Conservation (phyloP, 1,284 basidiomycete species). For the Cryptococcus sp. region DNA sequence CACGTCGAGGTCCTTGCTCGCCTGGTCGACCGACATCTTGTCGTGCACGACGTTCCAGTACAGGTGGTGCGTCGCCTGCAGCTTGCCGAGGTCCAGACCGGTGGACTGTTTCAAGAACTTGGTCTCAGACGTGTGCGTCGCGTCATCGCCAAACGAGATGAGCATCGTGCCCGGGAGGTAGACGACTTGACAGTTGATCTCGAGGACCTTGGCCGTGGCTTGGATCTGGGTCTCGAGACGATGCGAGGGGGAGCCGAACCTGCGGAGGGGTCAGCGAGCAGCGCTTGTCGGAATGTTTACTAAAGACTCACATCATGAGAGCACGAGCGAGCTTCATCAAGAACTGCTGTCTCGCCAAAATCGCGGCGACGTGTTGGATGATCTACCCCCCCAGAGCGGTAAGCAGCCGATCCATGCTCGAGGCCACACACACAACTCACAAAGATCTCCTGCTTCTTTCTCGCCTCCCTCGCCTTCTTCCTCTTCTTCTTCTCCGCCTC, state of each 20-base stretch:
- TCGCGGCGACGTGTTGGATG: slow-evolving; percentile 82
- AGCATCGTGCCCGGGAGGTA: slow-evolving; percentile 82
- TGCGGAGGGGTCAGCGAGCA: slow-evolving; percentile 10
- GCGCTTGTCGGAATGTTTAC: too few species aligned
- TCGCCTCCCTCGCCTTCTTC: slow-evolving; percentile 57
- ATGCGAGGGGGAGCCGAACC: slow-evolving; percentile 83
- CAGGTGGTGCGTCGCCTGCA: slow-evolving; percentile 69
- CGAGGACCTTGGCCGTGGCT: slow-evolving; percentile 78
- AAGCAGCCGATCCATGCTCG: background rate
- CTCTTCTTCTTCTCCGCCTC: slow-evolving; percentile 54
- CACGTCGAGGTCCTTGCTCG: slow-evolving; percentile 66
- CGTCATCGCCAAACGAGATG: slow-evolving; percentile 75
- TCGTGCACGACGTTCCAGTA: slow-evolving; percentile 91
- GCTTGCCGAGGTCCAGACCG: slow-evolving; percentile 70
- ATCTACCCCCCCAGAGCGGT: slow-evolving; percentile 55
- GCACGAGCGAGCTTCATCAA: slow-evolving; percentile 81
- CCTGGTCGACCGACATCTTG: slow-evolving; percentile 74
- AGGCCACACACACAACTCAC: slow-evolving; percentile 53
- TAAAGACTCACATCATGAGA: slow-evolving; percentile 70
- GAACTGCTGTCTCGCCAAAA: slow-evolving; percentile 83
- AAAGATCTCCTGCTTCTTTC: slow-evolving; percentile 73
- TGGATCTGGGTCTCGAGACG: slow-evolving; percentile 82
- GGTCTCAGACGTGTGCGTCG: slow-evolving; percentile 80
- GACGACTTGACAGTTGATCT: slow-evolving; percentile 77
- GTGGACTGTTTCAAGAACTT: slow-evolving; percentile 77